Evolutionary conservation across 129 eudicot genomes (phyloP), one percentile per base, ranked within the genome.

Genomic region (Helianthus tuberosus): DNA sequence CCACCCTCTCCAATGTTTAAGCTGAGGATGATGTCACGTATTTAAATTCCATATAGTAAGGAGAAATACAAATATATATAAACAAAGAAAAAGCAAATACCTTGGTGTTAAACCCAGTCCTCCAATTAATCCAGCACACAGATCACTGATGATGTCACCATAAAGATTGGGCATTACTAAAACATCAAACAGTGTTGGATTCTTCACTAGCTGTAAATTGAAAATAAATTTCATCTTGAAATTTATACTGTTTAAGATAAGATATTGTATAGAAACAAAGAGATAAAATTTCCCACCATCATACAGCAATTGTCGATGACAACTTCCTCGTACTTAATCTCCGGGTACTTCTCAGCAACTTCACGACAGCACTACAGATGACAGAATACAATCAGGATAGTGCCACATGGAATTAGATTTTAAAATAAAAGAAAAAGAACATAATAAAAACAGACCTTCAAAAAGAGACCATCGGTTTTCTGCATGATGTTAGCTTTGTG

Each of bases 401-500:
- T 27, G 71, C 64, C 70, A 13, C 60, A 66, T 29, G 50, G 8
- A 47, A 77, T 9, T 11, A 49, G 43, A 2, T 10, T n/a, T 12
- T 8, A 15, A 1, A 57, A 8, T 29, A 0, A 23, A 23, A 17
- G 46, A 11, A 9, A 1, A 29, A 0, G 23, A 20, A 20, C 23
- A 20, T 20, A 20, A 20, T 20, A 20, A 61, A 29, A 61, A 61
- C 5, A 23, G 10, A 88, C 98, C 97, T 94, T 88, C 74, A 94
- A 88, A 81, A 94, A 94, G 68, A 94, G 90, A 75, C 98, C 98
- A 83, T 94, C 98, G 13, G 97, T 86, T 77, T 86, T 94, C 84
- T 91, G 98, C 98, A 94, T 94, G 79, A 94, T 94, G 65, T 94
- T 94, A 71, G 98, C 97, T 88, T 94, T 94, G 83, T 94, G 98